Base-by-base conservation (phyloP, 2,329 filamentous ascomycete species). In the Exophiala oligosperma region DNA sequence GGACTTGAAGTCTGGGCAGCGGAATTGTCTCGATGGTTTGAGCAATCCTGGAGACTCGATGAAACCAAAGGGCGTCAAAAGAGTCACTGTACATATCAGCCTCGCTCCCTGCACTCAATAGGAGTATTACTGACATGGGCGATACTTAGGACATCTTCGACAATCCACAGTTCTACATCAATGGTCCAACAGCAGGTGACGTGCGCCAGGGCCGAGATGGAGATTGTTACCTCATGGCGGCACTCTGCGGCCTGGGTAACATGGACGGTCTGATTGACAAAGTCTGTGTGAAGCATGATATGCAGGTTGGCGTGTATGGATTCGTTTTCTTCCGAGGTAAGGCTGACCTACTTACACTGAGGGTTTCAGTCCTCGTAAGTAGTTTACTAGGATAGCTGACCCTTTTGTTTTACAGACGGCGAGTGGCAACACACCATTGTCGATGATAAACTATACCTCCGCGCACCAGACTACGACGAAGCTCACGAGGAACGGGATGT, bases 351-450 rank as follows among this genome's bases (percentile, higher is more conserved):
- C 4, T 11, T 35, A 9, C 2, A 9, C 9, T 5, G 32, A 35
- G 32, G 32, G 2, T 43, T 43, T 21, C 40, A 2, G 11, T 29
- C 7, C 46, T n/a, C 14, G 14, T 11, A 9, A 5, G 32, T 6
- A 35, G 32, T 35, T 2, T 35, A 8, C 32, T 35, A 6, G 32
- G 9, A 35, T 9, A 7, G 32, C 32, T 35, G 32, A 35, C 4
- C 32, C 4, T 8, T 35, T 17, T 17, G 17, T 17, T 35, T 11
- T 35, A 4, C 64, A 83, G 90, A 93, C 66, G 91, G 91, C 53
- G 90, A 94, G 73, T 96, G 91, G 92, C 89, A 93, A 56, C 91
- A 92, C 66, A 92, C 90, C 57, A 92, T 96, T 61, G 86, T 96
- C 59, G 92, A 96, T 69, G 92, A 96, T 73, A 95, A 95, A 74